Evolutionary conservation across 2,329 filamentous ascomycete species (phyloP), one percentile per base, ranked within the genome.

Genomic region (Xylariomycetidae sp.): DNA sequence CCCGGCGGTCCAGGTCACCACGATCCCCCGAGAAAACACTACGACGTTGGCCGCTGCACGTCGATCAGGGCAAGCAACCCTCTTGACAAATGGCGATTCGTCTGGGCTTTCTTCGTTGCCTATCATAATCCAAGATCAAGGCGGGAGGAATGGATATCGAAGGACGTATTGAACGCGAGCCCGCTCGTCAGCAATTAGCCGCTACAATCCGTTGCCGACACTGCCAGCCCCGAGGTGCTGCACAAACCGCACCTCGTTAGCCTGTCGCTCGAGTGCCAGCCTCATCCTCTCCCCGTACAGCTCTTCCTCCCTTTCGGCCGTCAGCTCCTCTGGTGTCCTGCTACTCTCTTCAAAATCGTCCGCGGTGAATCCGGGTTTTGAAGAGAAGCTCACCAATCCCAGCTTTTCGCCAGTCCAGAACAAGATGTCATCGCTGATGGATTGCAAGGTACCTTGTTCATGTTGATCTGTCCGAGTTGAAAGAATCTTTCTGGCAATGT

Each of bases 381-480:
- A 61, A 1, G 78, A 76, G 52, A 85, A 85, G 34, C 64, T 70
- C 14, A 94, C 58, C 37, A 92, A 67, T 1, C 88, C 89, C 29
- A 95, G 64, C 43, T 80, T 81, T 38, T 94, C 88, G 13, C 88
- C 89, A 0, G 88, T 95, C 88, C 88, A 95, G 29, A 95, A 69
- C 4, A 94, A 58, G 10, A 96, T 60, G 48, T 90, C 82, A 49
- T 88, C 80, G 31, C 75, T 57, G 45, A 75, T 77, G 22, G 58
- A 50, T 27, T 38, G 38, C 10, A 19, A 37, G 27, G 41, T 38
- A 12, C n/a, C n/a, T n/a, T n/a, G n/a, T n/a, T 42, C 41, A 14
- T 38, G 38, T 5, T 50, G 27, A 40, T 60, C 16, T 38, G 67
- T 64, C 32, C 62, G 58, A 3, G 75, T 81, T 3, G 85, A 81